Conservation (phyloP, 306 rosid genomes). For the Dalbergia oliveri region DNA sequence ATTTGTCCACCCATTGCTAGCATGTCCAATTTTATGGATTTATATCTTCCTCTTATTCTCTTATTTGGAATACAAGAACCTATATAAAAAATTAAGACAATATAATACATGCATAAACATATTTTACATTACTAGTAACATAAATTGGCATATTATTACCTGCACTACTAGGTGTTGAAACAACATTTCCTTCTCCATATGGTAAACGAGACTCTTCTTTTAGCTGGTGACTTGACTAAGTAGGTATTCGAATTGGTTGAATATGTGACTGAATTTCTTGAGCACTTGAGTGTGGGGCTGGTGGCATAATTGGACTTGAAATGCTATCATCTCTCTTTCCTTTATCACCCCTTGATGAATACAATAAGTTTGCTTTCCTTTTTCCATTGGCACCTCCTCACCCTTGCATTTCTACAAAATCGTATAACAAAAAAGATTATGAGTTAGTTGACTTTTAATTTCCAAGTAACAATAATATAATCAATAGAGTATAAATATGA, state of each 20-base stretch:
- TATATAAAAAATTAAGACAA: background rate
- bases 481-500: too few relatives aligned
- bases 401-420: background rate
- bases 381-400: background rate
- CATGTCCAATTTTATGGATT: background rate
- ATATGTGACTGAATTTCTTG: background rate
- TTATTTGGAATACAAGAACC: background rate
- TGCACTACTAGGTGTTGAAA: background rate
- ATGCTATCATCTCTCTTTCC: background rate
- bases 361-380: too few relatives aligned
- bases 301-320: background rate
- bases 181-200: background rate
- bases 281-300: background rate
- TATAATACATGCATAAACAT: background rate
- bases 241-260: background rate
- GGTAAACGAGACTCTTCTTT: background rate
- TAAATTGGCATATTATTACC: background rate
- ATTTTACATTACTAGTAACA: background rate
- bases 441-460: too few relatives aligned
- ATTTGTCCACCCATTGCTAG: background rate
- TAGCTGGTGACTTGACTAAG: background rate
- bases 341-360: background rate
- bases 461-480: too few relatives aligned
- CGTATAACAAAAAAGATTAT: too few relatives aligned
- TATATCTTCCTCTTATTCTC: background rate